Percentiles rank a stretch among this genome's conserved stretches.
These are phyloP conservation scores for Bjerkandera adusta DNA, from an alignment of 1,284 basidiomycete genomes.

Conservation along the genomic window DNA sequence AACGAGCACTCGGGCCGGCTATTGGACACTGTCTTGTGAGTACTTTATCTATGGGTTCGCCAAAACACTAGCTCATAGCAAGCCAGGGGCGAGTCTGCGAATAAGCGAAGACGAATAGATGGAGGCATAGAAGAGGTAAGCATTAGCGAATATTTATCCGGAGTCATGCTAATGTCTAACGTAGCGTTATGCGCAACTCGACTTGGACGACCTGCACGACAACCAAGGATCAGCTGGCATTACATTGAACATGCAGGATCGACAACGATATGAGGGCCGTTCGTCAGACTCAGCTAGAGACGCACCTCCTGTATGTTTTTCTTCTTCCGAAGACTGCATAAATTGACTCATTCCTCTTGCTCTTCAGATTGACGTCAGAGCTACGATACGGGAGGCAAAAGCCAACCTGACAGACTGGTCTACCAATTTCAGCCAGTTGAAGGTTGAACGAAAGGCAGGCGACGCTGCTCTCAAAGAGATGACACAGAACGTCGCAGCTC, in stretches of 20 bases:
- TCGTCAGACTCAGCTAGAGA: slow-evolving; percentile 36
- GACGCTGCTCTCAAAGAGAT: slow-evolving; percentile 70
- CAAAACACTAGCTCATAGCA: slow-evolving; percentile 5
- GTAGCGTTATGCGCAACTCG: slow-evolving; percentile 68
- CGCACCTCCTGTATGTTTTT: slow-evolving; percentile 31
- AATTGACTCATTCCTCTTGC: neutral
- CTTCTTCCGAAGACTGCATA: neutral
- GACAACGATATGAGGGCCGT: slow-evolving; percentile 69
- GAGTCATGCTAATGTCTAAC: neutral
- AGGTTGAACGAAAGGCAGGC: slow-evolving; percentile 61
- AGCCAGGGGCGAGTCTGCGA: slow-evolving; percentile 53
- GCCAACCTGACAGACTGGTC: slow-evolving; percentile 57
- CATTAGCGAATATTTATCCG: neutral
- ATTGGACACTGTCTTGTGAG: slow-evolving; percentile 73
- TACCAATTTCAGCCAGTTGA: slow-evolving; percentile 53
- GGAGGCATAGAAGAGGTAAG: slow-evolving; percentile 29
- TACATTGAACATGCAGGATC: slow-evolving; percentile 79
- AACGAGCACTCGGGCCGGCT: slow-evolving; percentile 95
- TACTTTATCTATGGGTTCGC: slow-evolving; percentile 10
- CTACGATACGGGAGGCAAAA: slow-evolving; percentile 45
- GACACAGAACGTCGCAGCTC: slow-evolving; percentile 72
- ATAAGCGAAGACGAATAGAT: slow-evolving; percentile 59
- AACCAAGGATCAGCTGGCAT: slow-evolving; percentile 66
- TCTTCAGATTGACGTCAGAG: slow-evolving; percentile 37
- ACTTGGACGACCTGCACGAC: slow-evolving; percentile 84